Evolutionary conservation across 2,329 filamentous ascomycete genomes (phyloP).

Genomic region (Metarhizium humberi): DNA sequence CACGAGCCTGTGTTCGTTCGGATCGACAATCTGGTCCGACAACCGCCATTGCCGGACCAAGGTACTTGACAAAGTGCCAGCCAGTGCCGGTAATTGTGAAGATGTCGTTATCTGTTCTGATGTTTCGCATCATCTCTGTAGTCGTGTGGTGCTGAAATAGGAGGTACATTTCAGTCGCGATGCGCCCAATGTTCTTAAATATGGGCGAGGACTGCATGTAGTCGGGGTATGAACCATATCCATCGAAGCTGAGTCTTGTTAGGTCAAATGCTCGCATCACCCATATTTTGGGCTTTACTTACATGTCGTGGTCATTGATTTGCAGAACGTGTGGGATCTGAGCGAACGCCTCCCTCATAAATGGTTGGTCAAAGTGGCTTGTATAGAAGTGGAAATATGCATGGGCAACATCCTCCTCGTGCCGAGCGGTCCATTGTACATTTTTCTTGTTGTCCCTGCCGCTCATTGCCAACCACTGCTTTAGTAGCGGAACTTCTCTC

Average conservation of each 20-base stretch:
- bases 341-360: constrained; percentile 87
- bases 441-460: constrained; percentile 90
- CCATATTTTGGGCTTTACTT: constrained; percentile 34
- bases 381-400: constrained; percentile 99
- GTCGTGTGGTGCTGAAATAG: constrained; percentile 98
- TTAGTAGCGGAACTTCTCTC: constrained; percentile 89
- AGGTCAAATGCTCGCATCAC: not conserved
- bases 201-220: constrained; percentile 98
- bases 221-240: constrained; percentile 92
- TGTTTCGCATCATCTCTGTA: constrained; percentile 81
- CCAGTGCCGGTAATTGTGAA: constrained; percentile 96
- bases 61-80: constrained; percentile 97
- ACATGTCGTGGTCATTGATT: constrained; percentile 97
- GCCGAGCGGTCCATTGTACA: constrained; percentile 82
- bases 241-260: constrained; percentile 63
- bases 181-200: constrained; percentile 95
- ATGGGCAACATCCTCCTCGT: constrained; percentile 91
- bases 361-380: constrained; percentile 95
- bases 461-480: constrained; percentile 89
- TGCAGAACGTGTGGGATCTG: constrained; percentile 92
- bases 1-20: constrained; percentile 80
- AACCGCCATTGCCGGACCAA: constrained; percentile 83
- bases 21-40: constrained; percentile 88
- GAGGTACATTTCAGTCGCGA: constrained; percentile 95
- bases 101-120: constrained; percentile 78